Base-by-base conservation (phyloP, 2,329 filamentous ascomycete species). In the Diaporthe citri region DNA sequence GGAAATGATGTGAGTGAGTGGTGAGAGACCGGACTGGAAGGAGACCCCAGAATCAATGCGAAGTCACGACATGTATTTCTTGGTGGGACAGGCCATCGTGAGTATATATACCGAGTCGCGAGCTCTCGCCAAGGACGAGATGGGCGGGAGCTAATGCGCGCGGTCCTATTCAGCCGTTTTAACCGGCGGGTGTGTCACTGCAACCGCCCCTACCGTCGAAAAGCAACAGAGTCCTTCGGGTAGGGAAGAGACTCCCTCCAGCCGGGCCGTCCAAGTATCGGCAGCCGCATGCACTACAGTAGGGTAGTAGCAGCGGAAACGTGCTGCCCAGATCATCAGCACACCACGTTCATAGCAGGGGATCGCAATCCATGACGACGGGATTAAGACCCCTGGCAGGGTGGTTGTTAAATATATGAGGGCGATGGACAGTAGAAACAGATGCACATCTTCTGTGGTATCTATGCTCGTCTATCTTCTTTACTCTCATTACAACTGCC, bases 171-270 rank as follows among this genome's bases (percentile, higher is more conserved):
- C 55, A 74, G 41, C 46, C 72, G 48, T 5, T 74, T 74, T 74
- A 74, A 31, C 73, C 73, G 73, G 73, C 73, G 66, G 73, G 66
- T 57, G 66, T 64, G 64, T 13, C 34, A 31, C 34, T 67, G 15
- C 31, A 34, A 4, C 62, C 43, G 64, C 43, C 12, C 31, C 31
- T 52, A 52, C 46, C 43, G 62, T 25, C 46, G 1, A 7, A 28
- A 31, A 52, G 46, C 28, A 52, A 13, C 22, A 25, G 43, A 52
- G 20, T 15, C 13, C 62, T 12, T 39, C 41, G 25, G 41, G 22
- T 13, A 46, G 25, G 20, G 59, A 31, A 22, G 59, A 31, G 9
- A 2, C 4, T 34, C 22, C 46, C 34, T 28, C 34, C 15, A 34
- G 12, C n/a, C 48, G 64, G 34, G 34, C 64, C 64, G 64, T 46